A percentile compares a stretch with the other conserved stretches of the same genome.
phyloP scores from a whole-genome alignment of 2,329 filamentous ascomycete genomes.

The Neospermospora avenae region DNA sequence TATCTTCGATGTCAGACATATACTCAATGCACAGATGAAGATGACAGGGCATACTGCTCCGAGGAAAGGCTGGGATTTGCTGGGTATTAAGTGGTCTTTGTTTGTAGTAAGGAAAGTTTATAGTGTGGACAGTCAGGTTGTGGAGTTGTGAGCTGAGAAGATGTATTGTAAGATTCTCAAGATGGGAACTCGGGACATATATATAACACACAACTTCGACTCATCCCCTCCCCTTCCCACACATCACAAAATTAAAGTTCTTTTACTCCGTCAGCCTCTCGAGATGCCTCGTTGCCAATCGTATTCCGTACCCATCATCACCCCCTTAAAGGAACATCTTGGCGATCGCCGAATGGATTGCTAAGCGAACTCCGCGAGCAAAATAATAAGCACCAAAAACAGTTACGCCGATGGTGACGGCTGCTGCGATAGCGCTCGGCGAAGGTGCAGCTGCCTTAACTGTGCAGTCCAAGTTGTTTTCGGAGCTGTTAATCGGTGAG shows the following conservation, averaged over 20 bases:
- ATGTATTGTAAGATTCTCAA: background rate
- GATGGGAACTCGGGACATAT: background rate
- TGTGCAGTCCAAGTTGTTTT: background rate
- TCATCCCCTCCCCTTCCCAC: background rate
- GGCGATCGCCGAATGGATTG: no score
- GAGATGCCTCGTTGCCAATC: background rate
- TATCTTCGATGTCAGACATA: constrained; percentile 7
- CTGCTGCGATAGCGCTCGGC: background rate
- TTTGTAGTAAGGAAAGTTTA: background rate
- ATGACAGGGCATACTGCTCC: constrained; percentile 16
- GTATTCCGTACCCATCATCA: background rate
- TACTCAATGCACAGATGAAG: background rate
- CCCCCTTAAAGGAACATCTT: background rate
- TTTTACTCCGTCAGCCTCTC: background rate
- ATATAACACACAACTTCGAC: background rate
- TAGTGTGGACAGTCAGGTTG: background rate
- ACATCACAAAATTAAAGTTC: no score
- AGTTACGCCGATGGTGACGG: background rate
- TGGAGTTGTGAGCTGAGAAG: background rate
- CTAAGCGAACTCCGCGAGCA: background rate
- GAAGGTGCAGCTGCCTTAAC: background rate
- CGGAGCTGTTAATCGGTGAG: no score
- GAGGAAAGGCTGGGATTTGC: constrained; percentile 18
- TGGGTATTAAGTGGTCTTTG: constrained; percentile 7
- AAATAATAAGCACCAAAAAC: background rate